Evolutionary conservation across 805 yeast genomes (phyloP).

Genomic region (Yamadazyma olivae): DNA sequence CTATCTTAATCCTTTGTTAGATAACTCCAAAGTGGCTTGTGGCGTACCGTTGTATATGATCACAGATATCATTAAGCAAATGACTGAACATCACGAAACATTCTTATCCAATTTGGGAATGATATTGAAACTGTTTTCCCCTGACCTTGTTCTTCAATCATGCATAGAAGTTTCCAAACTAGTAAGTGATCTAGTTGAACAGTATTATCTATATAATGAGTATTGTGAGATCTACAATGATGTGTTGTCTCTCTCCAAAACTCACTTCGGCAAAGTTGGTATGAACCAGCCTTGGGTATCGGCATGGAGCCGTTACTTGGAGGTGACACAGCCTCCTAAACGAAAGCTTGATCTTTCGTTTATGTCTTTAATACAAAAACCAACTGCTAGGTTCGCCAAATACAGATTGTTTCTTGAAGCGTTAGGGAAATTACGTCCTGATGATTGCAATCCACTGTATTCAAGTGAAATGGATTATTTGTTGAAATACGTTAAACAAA

Average conservation of each 20-base stretch:
- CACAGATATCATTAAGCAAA: not conserved
- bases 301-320: slow-evolving; percentile 36
- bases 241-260: slow-evolving; percentile 7
- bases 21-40: slow-evolving; percentile 1
- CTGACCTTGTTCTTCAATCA: not conserved
- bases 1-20: slow-evolving; percentile 39
- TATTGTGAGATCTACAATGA: slow-evolving; percentile 12
- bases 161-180: not conserved
- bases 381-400: slow-evolving; percentile 48
- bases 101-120: not conserved
- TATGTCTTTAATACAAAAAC: slow-evolving; percentile 50
- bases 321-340: slow-evolving; percentile 38
- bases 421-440: not conserved
- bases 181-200: not conserved
- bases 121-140: not conserved
- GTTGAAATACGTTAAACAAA: too few relatives aligned
- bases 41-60: slow-evolving; percentile 4
- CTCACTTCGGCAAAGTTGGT: not conserved
- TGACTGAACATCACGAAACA: slow-evolving; percentile 1
- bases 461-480: too few relatives aligned
- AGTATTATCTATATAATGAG: slow-evolving; percentile 11
- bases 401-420: slow-evolving; percentile 51
- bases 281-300: slow-evolving; percentile 17
- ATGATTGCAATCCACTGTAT: not conserved
- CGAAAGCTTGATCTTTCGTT: slow-evolving; percentile 49